Evolutionary conservation across 176 grass and related monocot species (phyloP).

Genomic region (Aegilops tauschii): DNA sequence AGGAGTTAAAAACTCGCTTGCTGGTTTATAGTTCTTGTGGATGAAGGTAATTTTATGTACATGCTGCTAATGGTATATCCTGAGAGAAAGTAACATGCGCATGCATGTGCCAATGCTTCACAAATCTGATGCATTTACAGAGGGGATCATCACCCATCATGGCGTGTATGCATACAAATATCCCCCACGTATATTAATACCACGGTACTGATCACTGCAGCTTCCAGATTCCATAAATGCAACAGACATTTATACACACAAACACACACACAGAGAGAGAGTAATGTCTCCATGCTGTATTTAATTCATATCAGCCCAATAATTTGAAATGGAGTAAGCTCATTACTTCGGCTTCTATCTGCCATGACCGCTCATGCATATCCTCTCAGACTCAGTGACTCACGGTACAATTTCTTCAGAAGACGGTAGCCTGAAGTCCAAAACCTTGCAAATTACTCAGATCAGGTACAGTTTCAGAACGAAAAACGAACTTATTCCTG

Average conservation of each 20-base stretch:
- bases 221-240: constrained; percentile 36
- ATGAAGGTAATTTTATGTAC: background rate
- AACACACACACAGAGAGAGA: background rate
- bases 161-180: constrained; percentile 3
- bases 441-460: background rate
- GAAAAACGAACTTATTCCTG: background rate
- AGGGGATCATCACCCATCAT: background rate
- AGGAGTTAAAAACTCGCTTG: background rate
- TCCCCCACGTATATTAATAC: constrained; percentile 28
- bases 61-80: background rate
- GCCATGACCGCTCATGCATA: background rate
- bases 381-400: background rate
- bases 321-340: background rate
- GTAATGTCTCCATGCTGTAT: constrained; percentile 9
- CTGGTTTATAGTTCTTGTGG: background rate
- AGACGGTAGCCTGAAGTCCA: too few species aligned
- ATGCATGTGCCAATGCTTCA: background rate
- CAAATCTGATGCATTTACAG: constrained; percentile 19
- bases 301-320: background rate
- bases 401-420: background rate
- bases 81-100: background rate
- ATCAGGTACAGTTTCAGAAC: background rate
- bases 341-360: background rate
- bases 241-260: constrained; percentile 10
- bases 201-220: constrained; percentile 25